Base-by-base conservation (phyloP, 768 basidiomycete genomes). In the Phylloporus sp. region DNA sequence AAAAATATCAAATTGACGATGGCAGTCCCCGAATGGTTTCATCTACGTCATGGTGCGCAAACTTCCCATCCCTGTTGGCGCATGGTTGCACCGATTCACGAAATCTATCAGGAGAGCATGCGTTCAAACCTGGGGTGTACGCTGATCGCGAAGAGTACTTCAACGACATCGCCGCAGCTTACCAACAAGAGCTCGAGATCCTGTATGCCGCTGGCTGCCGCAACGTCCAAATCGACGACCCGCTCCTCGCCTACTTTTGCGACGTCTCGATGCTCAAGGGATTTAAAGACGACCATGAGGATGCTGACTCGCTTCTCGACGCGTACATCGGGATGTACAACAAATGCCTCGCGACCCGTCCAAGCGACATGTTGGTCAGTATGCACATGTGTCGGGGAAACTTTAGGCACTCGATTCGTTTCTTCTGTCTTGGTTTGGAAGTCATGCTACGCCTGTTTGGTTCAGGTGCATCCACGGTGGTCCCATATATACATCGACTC, bases 21-120 rank as follows among this genome's bases (percentile, higher is more conserved):
- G 64, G 82, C 79, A 49, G 78, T 83, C 0, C 86, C 85, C 4
- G 79, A 80, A 28, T 84, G 83, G 81, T 82, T 79, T 61, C 82
- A 84, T 60, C 76, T 84, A 23, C 76, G 79, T 21, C 81, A 82
- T 59, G 84, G 84, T 40, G 72, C 71, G 54, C 6, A 7, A 5
- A 5, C 14, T 22, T 32, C 10, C 4, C 21, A n/a, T 34, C 7
- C 4, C 11, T 4, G 5, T 13, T 4, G 3, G 5, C 8, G 6
- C 8, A 1, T 24, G 32, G 9, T 1, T 5, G 6, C 9, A n/a
- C n/a, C n/a, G 14, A 41, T 33, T 54, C 29, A 50, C 22, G 1
- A 4, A 13, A 11, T 9, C 7, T 6, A 22, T 9, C 17, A 63
- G 61, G 61, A 9, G 46, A 64, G 18, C 44, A 64, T 26, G 57